Percentiles rank a stretch among this genome's conserved stretches.
phyloP scores from a whole-genome alignment of 345 rosid genomes.

The Syzygium aqueum region DNA sequence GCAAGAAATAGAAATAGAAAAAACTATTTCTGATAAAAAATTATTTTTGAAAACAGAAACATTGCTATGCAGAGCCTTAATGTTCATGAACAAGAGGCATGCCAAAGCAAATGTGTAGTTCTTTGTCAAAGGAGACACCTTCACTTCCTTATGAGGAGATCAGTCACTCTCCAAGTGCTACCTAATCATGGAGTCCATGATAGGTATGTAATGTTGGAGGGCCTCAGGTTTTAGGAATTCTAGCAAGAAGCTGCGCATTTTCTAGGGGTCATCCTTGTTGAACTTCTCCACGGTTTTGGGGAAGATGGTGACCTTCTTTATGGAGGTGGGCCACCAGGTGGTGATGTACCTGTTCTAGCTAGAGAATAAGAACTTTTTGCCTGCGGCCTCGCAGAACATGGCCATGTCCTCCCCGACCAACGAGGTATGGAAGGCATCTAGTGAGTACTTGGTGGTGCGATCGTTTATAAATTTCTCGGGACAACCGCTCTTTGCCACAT shows the following conservation, averaged over 20 bases:
- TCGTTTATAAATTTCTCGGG: neutral
- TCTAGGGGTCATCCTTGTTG: neutral
- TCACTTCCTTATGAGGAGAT: neutral
- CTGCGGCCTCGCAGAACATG: neutral
- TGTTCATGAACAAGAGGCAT: neutral
- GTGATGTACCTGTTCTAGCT: neutral
- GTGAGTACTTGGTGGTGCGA: neutral
- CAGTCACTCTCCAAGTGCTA: neutral
- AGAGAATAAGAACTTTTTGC: neutral
- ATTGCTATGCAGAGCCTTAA: neutral
- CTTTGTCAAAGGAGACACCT: neutral
- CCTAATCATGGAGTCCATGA: neutral
- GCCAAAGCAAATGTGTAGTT: neutral
- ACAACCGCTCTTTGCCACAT: neutral
- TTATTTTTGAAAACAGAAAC: no score
- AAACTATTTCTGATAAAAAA: no score
- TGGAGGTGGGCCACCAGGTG: neutral
- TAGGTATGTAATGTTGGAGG: neutral
- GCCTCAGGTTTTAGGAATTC: neutral
- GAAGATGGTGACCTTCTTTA: neutral
- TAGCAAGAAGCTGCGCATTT: neutral
- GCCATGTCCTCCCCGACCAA: neutral
- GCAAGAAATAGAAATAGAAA: no score
- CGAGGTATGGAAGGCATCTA: neutral
- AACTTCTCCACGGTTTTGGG: neutral